A percentile compares a stretch with the other conserved stretches of the same genome.
phyloP scores from a whole-genome alignment of 129 eudicot species.

The Saussurea involucrata region DNA sequence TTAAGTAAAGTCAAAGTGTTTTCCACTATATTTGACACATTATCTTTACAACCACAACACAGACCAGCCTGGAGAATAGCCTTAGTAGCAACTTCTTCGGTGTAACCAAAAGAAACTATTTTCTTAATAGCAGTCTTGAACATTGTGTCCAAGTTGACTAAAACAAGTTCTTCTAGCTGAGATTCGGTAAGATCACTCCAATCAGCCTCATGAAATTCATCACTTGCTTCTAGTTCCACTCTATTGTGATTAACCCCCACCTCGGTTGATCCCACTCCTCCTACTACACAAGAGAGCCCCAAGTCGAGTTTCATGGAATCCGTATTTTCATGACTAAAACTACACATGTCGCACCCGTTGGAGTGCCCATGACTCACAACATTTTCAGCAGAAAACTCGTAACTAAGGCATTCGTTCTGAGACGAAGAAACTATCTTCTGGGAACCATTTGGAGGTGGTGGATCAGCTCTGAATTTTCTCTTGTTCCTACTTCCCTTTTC shows the following conservation, averaged over 20 bases:
- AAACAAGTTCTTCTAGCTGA: slow-evolving; percentile 77
- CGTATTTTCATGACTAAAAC: slow-evolving; percentile 32
- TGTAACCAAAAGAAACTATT: slow-evolving; percentile 65
- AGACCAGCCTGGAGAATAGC: slow-evolving; percentile 73
- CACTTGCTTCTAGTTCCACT: slow-evolving; percentile 32
- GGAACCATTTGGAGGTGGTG: slow-evolving; percentile 48
- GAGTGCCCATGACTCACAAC: slow-evolving; percentile 48
- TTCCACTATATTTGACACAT: slow-evolving; percentile 69
- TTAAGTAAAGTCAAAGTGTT: slow-evolving; percentile 62
- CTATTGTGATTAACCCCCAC: slow-evolving; percentile 31
- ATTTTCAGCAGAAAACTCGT: slow-evolving; percentile 70
- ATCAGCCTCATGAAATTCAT: slow-evolving; percentile 67
- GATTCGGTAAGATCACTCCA: slow-evolving; percentile 89
- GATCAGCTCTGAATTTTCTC: slow-evolving; percentile 82
- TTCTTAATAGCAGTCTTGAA: slow-evolving; percentile 67
- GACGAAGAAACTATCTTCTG: slow-evolving; percentile 38
- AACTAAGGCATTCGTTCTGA: slow-evolving; percentile 41
- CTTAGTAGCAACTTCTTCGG: slow-evolving; percentile 57
- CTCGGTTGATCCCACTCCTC: slow-evolving; percentile 39
- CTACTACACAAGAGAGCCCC: slow-evolving; percentile 52
- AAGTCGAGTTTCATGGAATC: slow-evolving; percentile 68
- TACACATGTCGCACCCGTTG: slow-evolving; percentile 55
- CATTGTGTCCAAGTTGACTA: slow-evolving; percentile 61
- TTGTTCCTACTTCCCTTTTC: slow-evolving; percentile 86
- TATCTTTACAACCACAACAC: slow-evolving; percentile 76